These are phyloP conservation scores for Sphagnum contortum DNA, from an alignment of 225 moss, liverwort and hornwort species.

Conservation along the genomic window DNA sequence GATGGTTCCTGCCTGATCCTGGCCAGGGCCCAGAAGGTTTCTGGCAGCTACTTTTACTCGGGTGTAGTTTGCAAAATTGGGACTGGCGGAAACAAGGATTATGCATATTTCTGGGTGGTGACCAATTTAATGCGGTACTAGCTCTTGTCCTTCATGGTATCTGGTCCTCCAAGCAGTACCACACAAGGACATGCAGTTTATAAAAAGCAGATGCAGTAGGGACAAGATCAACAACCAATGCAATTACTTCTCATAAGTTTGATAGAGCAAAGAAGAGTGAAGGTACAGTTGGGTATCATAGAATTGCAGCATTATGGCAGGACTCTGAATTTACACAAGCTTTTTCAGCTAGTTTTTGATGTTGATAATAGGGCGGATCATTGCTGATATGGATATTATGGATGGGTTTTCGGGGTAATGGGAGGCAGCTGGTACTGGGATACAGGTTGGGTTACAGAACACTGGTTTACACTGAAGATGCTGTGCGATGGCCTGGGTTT, in stretches of 20 bases:
- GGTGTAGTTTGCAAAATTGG: conserved; percentile 50
- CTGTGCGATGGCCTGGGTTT: conserved; percentile 83
- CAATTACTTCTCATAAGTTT: background rate
- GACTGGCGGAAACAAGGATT: conserved; percentile 63
- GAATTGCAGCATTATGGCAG: no score
- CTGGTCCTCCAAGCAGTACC: background rate
- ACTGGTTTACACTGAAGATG: conserved; percentile 74
- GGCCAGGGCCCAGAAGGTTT: conserved; percentile 62
- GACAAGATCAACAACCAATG: background rate
- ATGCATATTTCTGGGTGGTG: conserved; percentile 73
- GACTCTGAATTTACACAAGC: no score
- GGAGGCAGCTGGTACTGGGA: conserved; percentile 50
- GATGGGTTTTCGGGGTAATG: background rate
- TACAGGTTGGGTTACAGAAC: conserved; percentile 68
- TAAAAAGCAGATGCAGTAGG: background rate
- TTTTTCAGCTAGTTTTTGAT: no score
- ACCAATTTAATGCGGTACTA: conserved; percentile 66
- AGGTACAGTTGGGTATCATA: no score
- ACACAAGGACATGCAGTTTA: no score
- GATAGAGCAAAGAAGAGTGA: no score
- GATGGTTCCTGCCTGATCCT: background rate
- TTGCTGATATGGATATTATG: background rate
- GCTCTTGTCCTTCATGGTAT: background rate
- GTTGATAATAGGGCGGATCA: background rate
- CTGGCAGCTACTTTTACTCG: conserved; percentile 54